Evolutionary conservation across 768 basidiomycete species (phyloP).

Genomic region (Calvatia gigantea): DNA sequence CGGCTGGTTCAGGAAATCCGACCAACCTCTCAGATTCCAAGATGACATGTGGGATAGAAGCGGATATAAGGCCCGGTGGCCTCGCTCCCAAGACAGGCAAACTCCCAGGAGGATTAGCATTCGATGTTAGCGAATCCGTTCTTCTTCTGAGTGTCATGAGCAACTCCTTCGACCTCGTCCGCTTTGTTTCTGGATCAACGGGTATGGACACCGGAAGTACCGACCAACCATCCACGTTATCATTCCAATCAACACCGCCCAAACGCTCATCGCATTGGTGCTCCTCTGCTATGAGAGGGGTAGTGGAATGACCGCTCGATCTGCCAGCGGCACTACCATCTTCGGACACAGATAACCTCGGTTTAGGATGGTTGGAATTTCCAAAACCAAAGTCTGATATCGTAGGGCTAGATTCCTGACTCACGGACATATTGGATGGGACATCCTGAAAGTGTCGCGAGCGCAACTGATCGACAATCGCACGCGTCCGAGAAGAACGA

Average conservation of each 20-base stretch:
- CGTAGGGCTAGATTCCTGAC: slow-evolving; percentile 7
- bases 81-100: neutral
- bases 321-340: neutral
- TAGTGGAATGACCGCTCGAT: neutral
- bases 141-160: slow-evolving; percentile 10
- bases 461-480: slow-evolving; percentile 55
- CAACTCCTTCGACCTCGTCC: slow-evolving; percentile 11
- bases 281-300: slow-evolving; percentile 7
- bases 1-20: slow-evolving; percentile 7
- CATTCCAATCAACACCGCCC: neutral
- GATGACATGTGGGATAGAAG: neutral
- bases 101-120: neutral
- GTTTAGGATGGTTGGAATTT: neutral
- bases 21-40: slow-evolving; percentile 2
- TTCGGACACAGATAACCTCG: neutral
- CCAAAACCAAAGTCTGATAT: slow-evolving; percentile 1
- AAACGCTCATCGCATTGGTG: neutral
- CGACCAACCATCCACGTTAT: slow-evolving; percentile 7
- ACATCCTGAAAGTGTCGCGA: slow-evolving; percentile 22
- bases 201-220: neutral
- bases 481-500: slow-evolving; percentile 52
- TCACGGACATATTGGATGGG: slow-evolving; percentile 9
- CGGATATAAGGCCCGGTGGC: neutral
- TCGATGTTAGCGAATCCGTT: slow-evolving; percentile 7
- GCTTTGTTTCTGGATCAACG: slow-evolving; percentile 10